Evolutionary conservation across 2,329 filamentous ascomycete species (phyloP), one percentile per base, ranked within the genome.

Genomic region (Fusarium albosuccineum): DNA sequence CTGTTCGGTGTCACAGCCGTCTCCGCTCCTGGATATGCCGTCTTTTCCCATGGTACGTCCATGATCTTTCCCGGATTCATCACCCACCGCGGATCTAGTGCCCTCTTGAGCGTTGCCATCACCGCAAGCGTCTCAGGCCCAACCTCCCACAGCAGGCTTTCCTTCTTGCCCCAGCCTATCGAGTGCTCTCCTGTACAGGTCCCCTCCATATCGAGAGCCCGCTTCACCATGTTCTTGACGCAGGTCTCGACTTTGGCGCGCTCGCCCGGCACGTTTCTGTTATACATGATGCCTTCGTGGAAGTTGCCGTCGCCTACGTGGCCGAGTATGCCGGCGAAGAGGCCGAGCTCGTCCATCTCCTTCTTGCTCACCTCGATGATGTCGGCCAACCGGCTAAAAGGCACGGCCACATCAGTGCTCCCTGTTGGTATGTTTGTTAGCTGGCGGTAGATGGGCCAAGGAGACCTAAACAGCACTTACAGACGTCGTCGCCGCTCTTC

Each of bases 231-330:
- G 71, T 93, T 91, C 75, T 94, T 89, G 46, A 97, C 93, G 67
- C 92, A 93, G 56, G 84, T 86, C 76, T 96, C 92, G 2, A 96
- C 93, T 69, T 91, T 92, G 41, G 86, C 89, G 57, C 86, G 86
- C 79, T 97, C 92, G 27, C 84, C 87, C 4, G 87, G 85, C 57
- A 94, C 84, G 26, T 83, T 85, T 27, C 87, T 86, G 78, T 96
- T 88, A 77, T 97, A 97, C 80, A 97, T 91, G 79, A 97, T 96
- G 75, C 91, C 92, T 76, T 94, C 91, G 77, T 97, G 94, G 81
- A 97, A 97, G 78, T 97, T 97, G 37, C 94, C 94, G 75, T 97
- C 94, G 11, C 94, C 94, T 58, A 97, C 91, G 74, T 97, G 94
- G 4, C 94, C 94, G 5, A 97, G 82, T 29, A 97, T 92, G 73